phyloP scores from a whole-genome alignment of 768 basidiomycete genomes.

The Pleurotus tuoliensis region DNA sequence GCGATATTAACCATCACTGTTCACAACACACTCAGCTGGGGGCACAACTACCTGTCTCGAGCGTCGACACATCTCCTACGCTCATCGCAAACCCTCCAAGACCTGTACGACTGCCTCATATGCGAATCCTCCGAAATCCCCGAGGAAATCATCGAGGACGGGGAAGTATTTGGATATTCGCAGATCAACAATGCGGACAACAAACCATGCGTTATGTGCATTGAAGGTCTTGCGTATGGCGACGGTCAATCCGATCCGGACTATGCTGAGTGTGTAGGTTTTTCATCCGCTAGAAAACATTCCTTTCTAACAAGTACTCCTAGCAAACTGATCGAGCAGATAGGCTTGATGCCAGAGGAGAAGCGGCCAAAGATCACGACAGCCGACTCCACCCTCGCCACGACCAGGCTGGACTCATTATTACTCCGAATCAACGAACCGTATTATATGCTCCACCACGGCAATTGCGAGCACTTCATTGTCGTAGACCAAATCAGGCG shows the following conservation, averaged over 20 bases:
- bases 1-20: slow-evolving; percentile 59
- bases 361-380: slow-evolving; percentile 26
- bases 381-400: slow-evolving; percentile 38
- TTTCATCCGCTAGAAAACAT: neutral
- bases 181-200: slow-evolving; percentile 7
- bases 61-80: slow-evolving; percentile 65
- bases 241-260: slow-evolving; percentile 44
- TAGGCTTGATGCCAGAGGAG: slow-evolving; percentile 30
- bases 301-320: neutral
- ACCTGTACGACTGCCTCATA: slow-evolving; percentile 55
- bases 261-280: slow-evolving; percentile 46
- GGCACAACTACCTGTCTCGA: slow-evolving; percentile 53
- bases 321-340: slow-evolving; percentile 46
- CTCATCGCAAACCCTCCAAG: slow-evolving; percentile 69
- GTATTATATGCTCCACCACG: slow-evolving; percentile 79
- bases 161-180: slow-evolving; percentile 28
- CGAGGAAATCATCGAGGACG: slow-evolving; percentile 32
- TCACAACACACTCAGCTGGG: slow-evolving; percentile 59
- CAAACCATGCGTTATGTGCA: slow-evolving; percentile 49
- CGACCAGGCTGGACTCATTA: slow-evolving; percentile 51
- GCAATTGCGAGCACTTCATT: slow-evolving; percentile 79
- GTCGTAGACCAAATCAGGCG: slow-evolving; percentile 73
- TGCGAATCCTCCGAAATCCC: slow-evolving; percentile 59
- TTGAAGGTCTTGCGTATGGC: slow-evolving; percentile 59
- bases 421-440: slow-evolving; percentile 66